These are phyloP conservation scores for Botrytis paeoniae DNA, from an alignment of 2,329 filamentous ascomycete species.

Conservation along the genomic window DNA sequence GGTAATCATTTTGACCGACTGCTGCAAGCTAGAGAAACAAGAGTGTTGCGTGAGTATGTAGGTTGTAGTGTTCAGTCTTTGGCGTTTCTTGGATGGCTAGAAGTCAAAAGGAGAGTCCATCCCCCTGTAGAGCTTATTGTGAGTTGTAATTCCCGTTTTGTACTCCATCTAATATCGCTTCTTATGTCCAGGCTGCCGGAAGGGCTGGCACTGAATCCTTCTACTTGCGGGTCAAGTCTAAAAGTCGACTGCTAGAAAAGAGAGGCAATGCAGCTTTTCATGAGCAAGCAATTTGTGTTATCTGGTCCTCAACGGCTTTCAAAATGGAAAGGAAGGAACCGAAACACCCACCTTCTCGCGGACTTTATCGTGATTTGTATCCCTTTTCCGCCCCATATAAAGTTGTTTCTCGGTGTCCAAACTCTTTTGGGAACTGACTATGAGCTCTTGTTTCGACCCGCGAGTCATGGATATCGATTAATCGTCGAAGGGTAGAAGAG, in stretches of 20 bases:
- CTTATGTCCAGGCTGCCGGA: background rate
- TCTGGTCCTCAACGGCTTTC: background rate
- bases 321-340: background rate
- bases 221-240: background rate
- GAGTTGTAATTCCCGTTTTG: background rate
- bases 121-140: fast-evolving
- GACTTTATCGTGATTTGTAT: background rate
- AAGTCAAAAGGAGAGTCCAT: background rate
- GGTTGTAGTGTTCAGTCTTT: background rate
- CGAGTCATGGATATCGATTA: background rate
- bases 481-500: background rate
- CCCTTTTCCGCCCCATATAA: background rate
- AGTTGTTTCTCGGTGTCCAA: background rate
- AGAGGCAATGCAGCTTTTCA: background rate
- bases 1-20: background rate
- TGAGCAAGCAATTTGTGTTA: background rate
- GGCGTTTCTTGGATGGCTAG: background rate
- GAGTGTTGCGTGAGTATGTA: background rate
- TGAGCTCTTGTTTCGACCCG: background rate
- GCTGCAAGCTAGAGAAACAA: background rate
- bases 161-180: background rate
- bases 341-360: background rate
- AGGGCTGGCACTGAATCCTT: background rate
- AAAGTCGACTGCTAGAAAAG: background rate
- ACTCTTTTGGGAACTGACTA: background rate